Evolutionary conservation across 169 alveolate genomes (phyloP), one percentile per base, ranked within the genome.

Genomic region (Cryptosporidium parvum): DNA sequence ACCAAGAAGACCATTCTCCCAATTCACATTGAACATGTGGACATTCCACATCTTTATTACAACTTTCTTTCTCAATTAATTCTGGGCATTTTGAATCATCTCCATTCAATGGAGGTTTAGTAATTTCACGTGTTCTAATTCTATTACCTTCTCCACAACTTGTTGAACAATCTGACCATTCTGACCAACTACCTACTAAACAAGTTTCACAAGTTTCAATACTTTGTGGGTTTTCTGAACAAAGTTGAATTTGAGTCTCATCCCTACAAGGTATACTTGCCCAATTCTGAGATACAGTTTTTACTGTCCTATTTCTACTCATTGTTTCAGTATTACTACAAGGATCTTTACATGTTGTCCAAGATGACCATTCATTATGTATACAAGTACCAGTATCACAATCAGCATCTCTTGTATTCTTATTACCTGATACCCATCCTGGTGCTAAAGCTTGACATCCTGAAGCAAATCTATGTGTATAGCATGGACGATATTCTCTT

Each of bases 71-170:
- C 73, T 58, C 94, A 70, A 26, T 70, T 26, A 69, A 85, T 85
- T n/a, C 73, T 29, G 91, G 94, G 85, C 48, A 91, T 70, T 23
- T 86, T 62, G 86, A 69, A 39, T 8, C 59, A 92, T 70, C 85
- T 45, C 93, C 93, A 85, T 18, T 86, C 85, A 26, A 70, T 23
- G 89, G 94, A 73, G 21, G 65, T 58, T 48, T 93, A 86, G 23
- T 92, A 84, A 69, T 42, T n/a, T 70, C 65, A 59, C 95, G 61
- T 58, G 68, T 69, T 10, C 95, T 84, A 18, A 39, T 51, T 18
- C 70, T 73, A 23, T 69, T 39, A 14, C 95, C 95, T 8, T 85
- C 86, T 21, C 93, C 93, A 62, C 95, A 92, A 14, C 73, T 42
- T 37, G 84, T 75, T 51, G 94, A 86, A 70, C 95, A 92, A 51